Percentiles rank a stretch among this genome's conserved stretches.
Conservation (phyloP, 257 asterid species). For the Ballota nigra region DNA sequence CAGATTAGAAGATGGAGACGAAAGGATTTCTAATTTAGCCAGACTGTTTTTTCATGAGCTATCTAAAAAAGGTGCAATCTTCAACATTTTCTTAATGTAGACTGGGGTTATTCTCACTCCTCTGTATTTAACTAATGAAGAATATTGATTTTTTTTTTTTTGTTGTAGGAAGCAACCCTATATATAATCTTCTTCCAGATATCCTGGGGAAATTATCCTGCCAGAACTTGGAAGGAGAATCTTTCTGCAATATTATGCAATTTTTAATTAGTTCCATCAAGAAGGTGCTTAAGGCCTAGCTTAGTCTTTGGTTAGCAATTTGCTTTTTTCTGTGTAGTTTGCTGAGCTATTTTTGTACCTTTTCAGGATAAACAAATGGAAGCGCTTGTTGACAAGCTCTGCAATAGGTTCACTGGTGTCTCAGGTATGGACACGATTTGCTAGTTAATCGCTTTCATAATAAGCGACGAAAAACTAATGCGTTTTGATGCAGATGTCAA, state of each 20-base stretch:
- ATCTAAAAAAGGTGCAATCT: constrained; percentile 78
- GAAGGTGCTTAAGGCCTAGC: constrained; percentile 58
- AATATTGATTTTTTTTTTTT: constrained; percentile 24
- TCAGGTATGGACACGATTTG: constrained; percentile 49
- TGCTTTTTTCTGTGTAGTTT: constrained; percentile 1
- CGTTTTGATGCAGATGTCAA: constrained; percentile 54
- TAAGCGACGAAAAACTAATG: too few species aligned
- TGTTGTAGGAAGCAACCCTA: constrained; percentile 85
- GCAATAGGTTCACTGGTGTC: constrained; percentile 87
- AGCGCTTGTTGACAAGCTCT: constrained; percentile 93
- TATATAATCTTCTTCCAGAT: constrained; percentile 95
- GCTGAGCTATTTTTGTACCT: constrained; percentile 18
- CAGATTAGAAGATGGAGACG: constrained; percentile 86
- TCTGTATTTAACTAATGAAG: constrained; percentile 7
- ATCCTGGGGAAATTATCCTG: constrained; percentile 82
- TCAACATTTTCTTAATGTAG: neutral
- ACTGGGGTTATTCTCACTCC: neutral
- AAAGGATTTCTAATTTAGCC: constrained; percentile 81
- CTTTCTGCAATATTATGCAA: constrained; percentile 96
- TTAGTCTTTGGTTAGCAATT: neutral
- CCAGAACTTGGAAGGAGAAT: constrained; percentile 70
- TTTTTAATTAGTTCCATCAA: constrained; percentile 84
- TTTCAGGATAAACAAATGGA: constrained; percentile 98
- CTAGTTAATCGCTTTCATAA: neutral
- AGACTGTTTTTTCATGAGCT: constrained; percentile 87